phyloP scores from a whole-genome alignment of 768 basidiomycete genomes.

The Leccinellum rugosiceps region DNA sequence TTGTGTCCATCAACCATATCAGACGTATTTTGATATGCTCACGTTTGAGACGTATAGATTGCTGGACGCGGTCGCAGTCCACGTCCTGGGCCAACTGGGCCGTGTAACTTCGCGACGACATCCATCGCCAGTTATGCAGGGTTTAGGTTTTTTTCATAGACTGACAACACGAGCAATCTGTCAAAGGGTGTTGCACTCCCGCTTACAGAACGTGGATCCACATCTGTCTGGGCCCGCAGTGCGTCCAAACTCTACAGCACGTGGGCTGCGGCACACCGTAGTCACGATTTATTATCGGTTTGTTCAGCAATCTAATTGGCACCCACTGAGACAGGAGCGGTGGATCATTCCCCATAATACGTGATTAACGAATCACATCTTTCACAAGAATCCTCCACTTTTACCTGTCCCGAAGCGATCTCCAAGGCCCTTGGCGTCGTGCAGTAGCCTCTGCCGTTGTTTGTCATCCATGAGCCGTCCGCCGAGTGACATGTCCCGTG shows the following conservation, averaged over 20 bases:
- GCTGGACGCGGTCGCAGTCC: background rate
- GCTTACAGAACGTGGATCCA: background rate
- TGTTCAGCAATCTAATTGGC: background rate
- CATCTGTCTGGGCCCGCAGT: background rate
- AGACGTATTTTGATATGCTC: background rate
- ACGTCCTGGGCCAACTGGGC: background rate
- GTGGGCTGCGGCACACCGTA: background rate
- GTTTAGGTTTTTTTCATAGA: background rate
- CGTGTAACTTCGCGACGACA: slow-evolving; percentile 16
- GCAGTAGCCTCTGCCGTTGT: slow-evolving; percentile 72
- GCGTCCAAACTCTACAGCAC: slow-evolving; percentile 1
- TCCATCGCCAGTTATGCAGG: background rate
- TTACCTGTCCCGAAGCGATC: slow-evolving; percentile 80
- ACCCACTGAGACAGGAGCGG: slow-evolving; percentile 9
- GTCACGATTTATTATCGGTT: background rate
- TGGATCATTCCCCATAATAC: background rate
- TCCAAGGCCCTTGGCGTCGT: slow-evolving; percentile 76
- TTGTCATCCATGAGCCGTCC: slow-evolving; percentile 90
- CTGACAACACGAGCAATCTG: background rate
- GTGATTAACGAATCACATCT: background rate
- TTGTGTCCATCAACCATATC: slow-evolving; percentile 2
- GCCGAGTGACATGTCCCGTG: slow-evolving; percentile 83
- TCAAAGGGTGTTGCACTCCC: slow-evolving; percentile 1
- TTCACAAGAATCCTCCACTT: slow-evolving; percentile 59
- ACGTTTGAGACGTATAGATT: slow-evolving; percentile 6